phyloP scores from a whole-genome alignment of 164 flowering plant genomes.

The Saururus chinensis region DNA sequence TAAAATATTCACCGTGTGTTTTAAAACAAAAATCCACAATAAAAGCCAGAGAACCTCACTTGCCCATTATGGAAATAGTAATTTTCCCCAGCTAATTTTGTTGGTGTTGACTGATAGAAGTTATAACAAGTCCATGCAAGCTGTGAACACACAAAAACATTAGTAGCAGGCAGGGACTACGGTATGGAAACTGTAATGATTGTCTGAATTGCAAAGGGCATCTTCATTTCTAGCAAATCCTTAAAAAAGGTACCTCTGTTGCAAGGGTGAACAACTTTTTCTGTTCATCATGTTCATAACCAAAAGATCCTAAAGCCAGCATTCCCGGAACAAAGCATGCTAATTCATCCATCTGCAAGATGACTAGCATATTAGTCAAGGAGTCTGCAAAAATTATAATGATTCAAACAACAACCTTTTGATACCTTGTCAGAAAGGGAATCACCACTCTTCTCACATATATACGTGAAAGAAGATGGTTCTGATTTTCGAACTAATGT shows the following conservation, averaged over 20 bases:
- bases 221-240: too few species aligned
- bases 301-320: slow-evolving; percentile 89
- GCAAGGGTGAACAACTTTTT: slow-evolving; percentile 70
- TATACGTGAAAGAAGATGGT: slow-evolving; percentile 82
- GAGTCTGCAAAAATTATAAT: too few species aligned
- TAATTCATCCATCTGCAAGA: slow-evolving; percentile 93
- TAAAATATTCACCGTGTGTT: too few species aligned
- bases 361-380: not conserved
- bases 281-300: slow-evolving; percentile 66
- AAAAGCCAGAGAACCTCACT: slow-evolving; percentile 27
- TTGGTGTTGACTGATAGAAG: slow-evolving; percentile 93
- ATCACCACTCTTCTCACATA: slow-evolving; percentile 82
- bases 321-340: slow-evolving; percentile 99
- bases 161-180: too few species aligned
- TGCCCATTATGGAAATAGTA: slow-evolving; percentile 69
- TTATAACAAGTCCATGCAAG: slow-evolving; percentile 10
- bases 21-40: too few species aligned
- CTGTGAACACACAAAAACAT: not conserved
- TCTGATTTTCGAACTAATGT: slow-evolving; percentile 75
- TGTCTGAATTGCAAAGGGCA: too few species aligned
- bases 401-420: not conserved
- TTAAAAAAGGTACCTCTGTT: slow-evolving; percentile 57
- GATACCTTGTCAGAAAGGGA: slow-evolving; percentile 63
- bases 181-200: too few species aligned
- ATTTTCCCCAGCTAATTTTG: slow-evolving; percentile 96